Base-by-base conservation (phyloP, 495 filamentous ascomycete genomes). In the Penicillium arizonense region DNA sequence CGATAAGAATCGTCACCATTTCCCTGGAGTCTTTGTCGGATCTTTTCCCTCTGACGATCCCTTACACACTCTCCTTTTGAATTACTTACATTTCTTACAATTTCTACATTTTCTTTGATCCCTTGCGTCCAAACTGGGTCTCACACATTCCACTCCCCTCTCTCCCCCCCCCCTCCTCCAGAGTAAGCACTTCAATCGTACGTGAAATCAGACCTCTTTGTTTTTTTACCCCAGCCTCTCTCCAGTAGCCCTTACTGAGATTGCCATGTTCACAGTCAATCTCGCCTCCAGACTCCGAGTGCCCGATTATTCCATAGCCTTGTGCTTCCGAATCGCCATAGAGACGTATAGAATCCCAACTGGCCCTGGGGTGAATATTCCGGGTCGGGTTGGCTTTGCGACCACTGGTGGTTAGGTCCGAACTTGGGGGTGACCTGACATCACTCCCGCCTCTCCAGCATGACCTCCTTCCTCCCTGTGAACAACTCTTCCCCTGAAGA, bases 381-480 rank as follows among this genome's bases (percentile, higher is more conserved):
- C 44, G 49, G 52, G 45, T 57, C 55, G 55, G 52, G 46, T 54
- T 60, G 48, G 57, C 57, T 51, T 62, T 55, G 53, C 56, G 55
- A 62, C 57, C 63, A 51, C 44, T 47, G 58, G 55, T 52, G 54
- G 58, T 56, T 50, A 56, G 43, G 51, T 37, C 23, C 42, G 50
- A 37, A 54, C 39, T 50, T 52, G 38, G 48, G 52, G 55, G 33
- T 40, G 51, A 38, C 39, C 62, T 87, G 36, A 75, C 75, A 53
- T 79, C 82, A 59, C 87, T 34, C 36, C 56, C 55, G 55, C 63
- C 61, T 61, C 57, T 57, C 51, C 24, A 56, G 47, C 59, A 76
- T 84, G 82, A 77, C 82, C 40, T 71, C 85, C 47, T 91, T 93
- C 66, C 82, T 84, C 57, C 83, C 90, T 53, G 88, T 93, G 66